These are phyloP conservation scores for Vitis labrusca DNA, from an alignment of 164 flowering plant species.

Conservation along the genomic window DNA sequence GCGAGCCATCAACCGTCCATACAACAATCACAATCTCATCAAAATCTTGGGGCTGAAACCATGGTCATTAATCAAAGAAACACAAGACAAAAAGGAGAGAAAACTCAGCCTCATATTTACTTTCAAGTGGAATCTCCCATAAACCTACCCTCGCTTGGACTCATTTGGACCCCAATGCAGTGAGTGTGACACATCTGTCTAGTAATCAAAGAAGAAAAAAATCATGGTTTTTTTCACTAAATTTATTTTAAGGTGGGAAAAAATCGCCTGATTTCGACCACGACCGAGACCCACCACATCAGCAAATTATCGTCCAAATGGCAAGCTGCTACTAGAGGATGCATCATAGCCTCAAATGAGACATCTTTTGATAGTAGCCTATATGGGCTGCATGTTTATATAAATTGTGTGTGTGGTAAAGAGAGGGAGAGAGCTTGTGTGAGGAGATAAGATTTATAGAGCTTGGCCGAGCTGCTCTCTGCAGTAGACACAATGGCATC, in stretches of 20 bases:
- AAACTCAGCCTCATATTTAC: constrained; percentile 22
- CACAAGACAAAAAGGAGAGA: background rate
- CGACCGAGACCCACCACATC: constrained; percentile 12
- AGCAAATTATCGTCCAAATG: constrained; percentile 21
- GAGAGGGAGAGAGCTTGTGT: constrained; percentile 7
- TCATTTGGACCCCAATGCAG: background rate
- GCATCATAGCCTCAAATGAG: constrained; percentile 9
- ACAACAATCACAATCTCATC: background rate
- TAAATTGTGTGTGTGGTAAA: constrained; percentile 8
- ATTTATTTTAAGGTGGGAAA: background rate
- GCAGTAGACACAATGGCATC: constrained; percentile 38
- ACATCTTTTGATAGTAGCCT: constrained; percentile 6
- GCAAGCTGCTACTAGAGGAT: background rate
- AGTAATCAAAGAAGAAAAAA: too few species aligned
- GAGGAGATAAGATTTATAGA: background rate
- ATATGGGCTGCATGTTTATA: background rate
- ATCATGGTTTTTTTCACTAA: background rate
- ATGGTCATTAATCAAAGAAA: constrained; percentile 14
- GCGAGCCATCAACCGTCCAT: constrained; percentile 15
- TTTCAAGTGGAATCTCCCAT: constrained; percentile 10
- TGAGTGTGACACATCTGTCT: constrained; percentile 19
- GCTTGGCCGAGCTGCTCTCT: too few species aligned
- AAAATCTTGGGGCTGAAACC: background rate
- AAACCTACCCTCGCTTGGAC: constrained; percentile 6
- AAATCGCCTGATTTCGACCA: background rate